Percentiles rank a stretch among this genome's conserved stretches.
phyloP scores from a whole-genome alignment of 2,329 filamentous ascomycete species.

The Phaeosphaeriaceae sp. region DNA sequence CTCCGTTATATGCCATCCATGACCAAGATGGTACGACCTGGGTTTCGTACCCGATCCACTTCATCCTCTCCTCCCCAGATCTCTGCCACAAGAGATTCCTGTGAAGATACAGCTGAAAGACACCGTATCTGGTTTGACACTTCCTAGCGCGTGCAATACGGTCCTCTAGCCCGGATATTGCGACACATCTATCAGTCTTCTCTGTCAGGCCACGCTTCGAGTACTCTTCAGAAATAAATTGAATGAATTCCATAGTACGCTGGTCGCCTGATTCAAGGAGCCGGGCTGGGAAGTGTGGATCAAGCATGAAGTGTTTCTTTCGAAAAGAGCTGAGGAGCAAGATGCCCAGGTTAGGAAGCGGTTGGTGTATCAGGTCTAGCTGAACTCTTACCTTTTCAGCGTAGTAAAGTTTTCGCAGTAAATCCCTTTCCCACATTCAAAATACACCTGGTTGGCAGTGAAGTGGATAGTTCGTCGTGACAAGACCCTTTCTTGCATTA shows the following conservation, averaged over 20 bases:
- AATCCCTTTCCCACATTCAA: conserved; percentile 24
- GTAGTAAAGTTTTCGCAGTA: conserved; percentile 22
- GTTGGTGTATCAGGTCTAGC: conserved; percentile 2
- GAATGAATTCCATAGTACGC: conserved; percentile 13
- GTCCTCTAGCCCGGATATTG: conserved; percentile 20
- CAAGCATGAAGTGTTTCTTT: conserved; percentile 15
- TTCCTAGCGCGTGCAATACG: conserved; percentile 13
- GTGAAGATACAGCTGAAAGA: conserved; percentile 19
- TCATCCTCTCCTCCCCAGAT: too few relatives aligned
- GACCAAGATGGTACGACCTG: conserved; percentile 24
- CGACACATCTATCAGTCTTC: conserved; percentile 18
- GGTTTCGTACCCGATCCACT: conserved; percentile 9
- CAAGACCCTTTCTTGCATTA: too few relatives aligned
- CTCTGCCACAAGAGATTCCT: too few relatives aligned
- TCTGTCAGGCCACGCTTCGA: conserved; percentile 15
- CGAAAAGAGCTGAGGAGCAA: too few relatives aligned
- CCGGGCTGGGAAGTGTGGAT: conserved; percentile 18
- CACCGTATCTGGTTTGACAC: conserved; percentile 17
- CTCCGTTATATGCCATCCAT: too few relatives aligned
- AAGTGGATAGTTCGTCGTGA: conserved; percentile 25
- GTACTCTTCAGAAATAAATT: conserved; percentile 19
- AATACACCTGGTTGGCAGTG: conserved; percentile 23
- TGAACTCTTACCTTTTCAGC: conserved; percentile 18
- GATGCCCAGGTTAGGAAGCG: background rate
- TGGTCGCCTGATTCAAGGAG: conserved; percentile 7